Conservation (phyloP, 192 early-diverging fungal genomes). For the Dimargaris xerosporica region DNA sequence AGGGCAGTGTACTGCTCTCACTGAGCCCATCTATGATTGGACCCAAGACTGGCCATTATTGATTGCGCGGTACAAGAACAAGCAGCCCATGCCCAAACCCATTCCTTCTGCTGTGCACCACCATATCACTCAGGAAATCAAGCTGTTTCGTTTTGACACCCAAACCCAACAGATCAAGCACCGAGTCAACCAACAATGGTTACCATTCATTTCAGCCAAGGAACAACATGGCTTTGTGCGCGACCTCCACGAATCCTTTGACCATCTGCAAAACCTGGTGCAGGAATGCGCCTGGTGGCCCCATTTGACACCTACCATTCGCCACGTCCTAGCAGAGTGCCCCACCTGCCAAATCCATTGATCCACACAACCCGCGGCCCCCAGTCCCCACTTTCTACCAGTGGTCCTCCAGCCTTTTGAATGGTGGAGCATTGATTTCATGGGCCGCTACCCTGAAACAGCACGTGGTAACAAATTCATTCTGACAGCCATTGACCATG, state of each 20-base stretch:
- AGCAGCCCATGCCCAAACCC: not conserved
- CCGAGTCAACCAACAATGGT: not conserved
- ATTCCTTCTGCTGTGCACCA: not conserved
- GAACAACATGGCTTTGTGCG: not conserved
- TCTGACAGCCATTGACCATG: constrained; percentile 13
- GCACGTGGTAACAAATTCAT: constrained; percentile 11
- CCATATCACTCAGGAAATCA: not conserved
- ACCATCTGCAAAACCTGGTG: not conserved
- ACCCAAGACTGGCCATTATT: not conserved
- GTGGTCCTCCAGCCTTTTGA: constrained; percentile 6
- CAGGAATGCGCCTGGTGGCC: not conserved
- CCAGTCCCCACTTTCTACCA: not conserved
- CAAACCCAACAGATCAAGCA: not conserved
- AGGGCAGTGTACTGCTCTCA: no score
- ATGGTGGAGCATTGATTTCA: constrained; percentile 14
- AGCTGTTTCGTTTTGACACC: not conserved
- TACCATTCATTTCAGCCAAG: not conserved
- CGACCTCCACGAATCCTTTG: not conserved
- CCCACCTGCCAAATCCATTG: not conserved
- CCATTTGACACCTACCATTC: not conserved
- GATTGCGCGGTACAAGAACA: not conserved
- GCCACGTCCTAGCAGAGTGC: not conserved
- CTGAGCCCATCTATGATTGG: no score
- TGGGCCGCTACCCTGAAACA: constrained; percentile 13
- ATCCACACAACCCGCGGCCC: not conserved